phyloP scores from a whole-genome alignment of 345 rosid species.

The Pugionium dolabratum region DNA sequence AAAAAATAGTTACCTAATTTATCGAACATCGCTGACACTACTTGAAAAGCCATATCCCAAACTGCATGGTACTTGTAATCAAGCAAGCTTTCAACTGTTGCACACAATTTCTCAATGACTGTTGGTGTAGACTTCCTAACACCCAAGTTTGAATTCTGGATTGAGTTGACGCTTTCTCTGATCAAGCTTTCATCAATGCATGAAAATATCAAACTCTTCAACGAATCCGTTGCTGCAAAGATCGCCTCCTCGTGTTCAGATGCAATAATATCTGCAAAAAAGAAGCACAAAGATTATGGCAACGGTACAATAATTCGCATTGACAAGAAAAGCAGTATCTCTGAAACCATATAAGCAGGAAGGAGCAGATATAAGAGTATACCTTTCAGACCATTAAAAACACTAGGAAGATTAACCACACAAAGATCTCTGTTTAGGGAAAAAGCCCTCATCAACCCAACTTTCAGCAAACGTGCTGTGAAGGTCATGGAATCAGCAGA shows the following conservation, averaged over 20 bases:
- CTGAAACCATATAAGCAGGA: background rate
- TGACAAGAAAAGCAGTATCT: conserved; percentile 13
- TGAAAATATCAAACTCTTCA: conserved; percentile 62
- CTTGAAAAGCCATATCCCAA: conserved; percentile 85
- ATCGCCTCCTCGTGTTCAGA: conserved; percentile 96
- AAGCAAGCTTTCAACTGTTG: conserved; percentile 75
- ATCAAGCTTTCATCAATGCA: conserved; percentile 81
- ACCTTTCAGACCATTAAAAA: conserved; percentile 87
- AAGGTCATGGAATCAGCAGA: conserved; percentile 70
- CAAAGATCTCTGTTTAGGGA: conserved; percentile 62
- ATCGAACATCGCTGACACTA: conserved; percentile 73
- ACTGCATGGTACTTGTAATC: conserved; percentile 73
- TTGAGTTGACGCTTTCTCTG: conserved; percentile 68
- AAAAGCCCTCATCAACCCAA: conserved; percentile 73
- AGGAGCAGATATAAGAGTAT: conserved; percentile 28
- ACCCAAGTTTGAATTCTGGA: conserved; percentile 42
- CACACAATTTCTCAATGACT: conserved; percentile 74
- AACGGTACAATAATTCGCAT: conserved; percentile 9
- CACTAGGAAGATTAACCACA: conserved; percentile 64
- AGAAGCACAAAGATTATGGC: conserved; percentile 15
- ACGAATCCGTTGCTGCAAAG: conserved; percentile 72
- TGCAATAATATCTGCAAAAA: conserved; percentile 73
- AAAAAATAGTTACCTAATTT: conserved; percentile 64
- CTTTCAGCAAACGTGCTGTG: conserved; percentile 75
- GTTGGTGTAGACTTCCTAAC: conserved; percentile 65